These are phyloP conservation scores for Phialophora macrospora DNA, from an alignment of 2,329 filamentous ascomycete species.

Conservation along the genomic window DNA sequence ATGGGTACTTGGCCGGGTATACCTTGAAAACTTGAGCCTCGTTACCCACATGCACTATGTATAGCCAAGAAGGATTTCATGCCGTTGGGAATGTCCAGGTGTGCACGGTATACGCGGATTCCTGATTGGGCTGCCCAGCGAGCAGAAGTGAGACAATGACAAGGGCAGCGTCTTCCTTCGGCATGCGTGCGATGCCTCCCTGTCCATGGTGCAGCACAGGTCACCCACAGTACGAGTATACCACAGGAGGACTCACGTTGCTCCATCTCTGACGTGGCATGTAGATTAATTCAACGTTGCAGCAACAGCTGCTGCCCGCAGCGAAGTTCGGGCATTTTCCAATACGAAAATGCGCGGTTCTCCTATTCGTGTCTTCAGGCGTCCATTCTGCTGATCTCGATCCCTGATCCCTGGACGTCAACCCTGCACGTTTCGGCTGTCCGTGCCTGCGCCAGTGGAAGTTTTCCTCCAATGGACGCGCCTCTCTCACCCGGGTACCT, in stretches of 20 bases:
- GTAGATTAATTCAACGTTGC: too few species aligned
- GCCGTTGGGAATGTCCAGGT: background rate
- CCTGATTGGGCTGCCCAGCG: background rate
- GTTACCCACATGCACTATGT: background rate
- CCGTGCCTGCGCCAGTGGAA: background rate
- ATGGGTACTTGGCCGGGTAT: background rate
- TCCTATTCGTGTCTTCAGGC: background rate
- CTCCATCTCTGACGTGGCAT: too few species aligned
- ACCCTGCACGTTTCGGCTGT: too few species aligned
- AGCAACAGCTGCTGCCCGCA: too few species aligned
- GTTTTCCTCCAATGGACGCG: slow-evolving; percentile 6
- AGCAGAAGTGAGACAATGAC: slow-evolving; percentile 3
- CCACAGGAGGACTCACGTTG: background rate
- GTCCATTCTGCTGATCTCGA: background rate
- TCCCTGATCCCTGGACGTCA: too few species aligned
- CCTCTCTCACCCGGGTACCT: slow-evolving; percentile 7
- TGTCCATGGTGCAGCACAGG: background rate
- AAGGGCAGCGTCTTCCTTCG: background rate
- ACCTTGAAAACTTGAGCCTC: background rate
- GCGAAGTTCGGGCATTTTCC: too few species aligned
- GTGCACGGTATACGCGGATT: background rate
- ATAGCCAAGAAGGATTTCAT: background rate
- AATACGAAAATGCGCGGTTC: too few species aligned
- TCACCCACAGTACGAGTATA: background rate
- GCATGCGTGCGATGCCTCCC: background rate